Percentiles rank a stretch among this genome's conserved stretches.
Evolutionary conservation across 208 protist species (phyloP).

Genomic region (Acanthamoeba castellanii): DNA sequence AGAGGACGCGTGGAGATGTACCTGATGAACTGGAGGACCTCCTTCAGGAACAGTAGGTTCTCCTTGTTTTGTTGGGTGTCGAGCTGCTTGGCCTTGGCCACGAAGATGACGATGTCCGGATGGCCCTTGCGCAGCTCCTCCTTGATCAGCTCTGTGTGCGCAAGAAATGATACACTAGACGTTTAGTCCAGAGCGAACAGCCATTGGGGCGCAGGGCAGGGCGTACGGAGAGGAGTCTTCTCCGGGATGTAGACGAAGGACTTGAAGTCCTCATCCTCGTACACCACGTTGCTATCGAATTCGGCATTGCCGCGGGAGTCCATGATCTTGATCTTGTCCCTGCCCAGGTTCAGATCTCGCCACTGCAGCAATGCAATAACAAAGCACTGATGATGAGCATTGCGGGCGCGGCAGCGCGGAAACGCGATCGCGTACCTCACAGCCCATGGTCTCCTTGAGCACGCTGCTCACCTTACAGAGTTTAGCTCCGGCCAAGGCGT

Average conservation of each 20-base stretch:
- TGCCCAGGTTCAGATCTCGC: neutral
- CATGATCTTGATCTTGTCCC: neutral
- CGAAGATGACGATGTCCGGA: neutral
- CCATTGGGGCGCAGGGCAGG: no score
- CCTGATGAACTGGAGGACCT: neutral
- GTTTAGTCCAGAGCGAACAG: no score
- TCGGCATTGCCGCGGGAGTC: constrained; percentile 12
- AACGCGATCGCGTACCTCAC: no score
- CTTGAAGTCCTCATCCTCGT: neutral
- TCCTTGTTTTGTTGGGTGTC: neutral
- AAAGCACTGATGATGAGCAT: no score
- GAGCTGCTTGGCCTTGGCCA: neutral
- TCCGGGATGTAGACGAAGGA: neutral
- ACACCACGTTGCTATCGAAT: neutral
- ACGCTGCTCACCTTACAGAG: neutral
- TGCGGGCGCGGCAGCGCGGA: no score
- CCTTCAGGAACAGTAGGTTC: neutral
- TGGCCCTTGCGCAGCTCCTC: neutral
- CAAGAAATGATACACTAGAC: no score
- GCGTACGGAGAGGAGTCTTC: neutral
- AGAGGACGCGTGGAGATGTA: neutral
- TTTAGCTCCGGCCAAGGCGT: neutral
- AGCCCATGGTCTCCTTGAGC: neutral
- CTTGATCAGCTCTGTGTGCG: neutral
- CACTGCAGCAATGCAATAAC: neutral